Evolutionary conservation across 2,329 filamentous ascomycete species (phyloP).

Genomic region (Curvularia spicifera): DNA sequence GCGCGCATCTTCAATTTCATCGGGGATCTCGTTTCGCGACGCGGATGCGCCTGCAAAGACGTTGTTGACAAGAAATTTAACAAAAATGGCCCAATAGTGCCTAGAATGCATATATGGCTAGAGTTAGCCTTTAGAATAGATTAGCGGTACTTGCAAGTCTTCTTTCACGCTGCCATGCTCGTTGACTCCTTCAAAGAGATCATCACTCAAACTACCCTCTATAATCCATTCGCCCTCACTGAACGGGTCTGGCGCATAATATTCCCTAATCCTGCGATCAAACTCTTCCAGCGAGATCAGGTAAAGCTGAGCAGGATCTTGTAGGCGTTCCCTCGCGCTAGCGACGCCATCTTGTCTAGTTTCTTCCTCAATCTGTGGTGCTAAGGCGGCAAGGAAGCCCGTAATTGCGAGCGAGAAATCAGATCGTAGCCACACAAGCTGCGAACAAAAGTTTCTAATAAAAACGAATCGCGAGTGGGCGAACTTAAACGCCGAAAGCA

Average conservation of each 20-base stretch:
- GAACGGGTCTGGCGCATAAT: not conserved
- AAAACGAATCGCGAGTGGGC: not conserved
- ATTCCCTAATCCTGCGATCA: not conserved
- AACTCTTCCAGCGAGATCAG: not conserved
- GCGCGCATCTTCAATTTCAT: not conserved
- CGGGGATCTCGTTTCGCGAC: not conserved
- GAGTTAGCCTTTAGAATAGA: not conserved
- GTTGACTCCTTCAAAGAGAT: not conserved
- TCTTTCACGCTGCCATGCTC: not conserved
- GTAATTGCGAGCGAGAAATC: not conserved
- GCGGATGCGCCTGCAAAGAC: not conserved
- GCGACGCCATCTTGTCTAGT: not conserved
- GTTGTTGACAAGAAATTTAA: not conserved
- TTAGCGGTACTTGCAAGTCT: not conserved
- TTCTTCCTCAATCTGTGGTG: not conserved
- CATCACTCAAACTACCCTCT: not conserved
- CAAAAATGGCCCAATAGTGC: not conserved
- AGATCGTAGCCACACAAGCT: not conserved
- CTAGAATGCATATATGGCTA: not conserved
- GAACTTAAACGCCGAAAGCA: not conserved
- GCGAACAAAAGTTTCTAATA: not conserved
- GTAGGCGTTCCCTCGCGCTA: not conserved
- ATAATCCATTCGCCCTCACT: not conserved
- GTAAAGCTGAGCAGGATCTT: not conserved
- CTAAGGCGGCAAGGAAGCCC: not conserved